phyloP scores from a whole-genome alignment of 495 filamentous ascomycete genomes.

The Podospora anserina region DNA sequence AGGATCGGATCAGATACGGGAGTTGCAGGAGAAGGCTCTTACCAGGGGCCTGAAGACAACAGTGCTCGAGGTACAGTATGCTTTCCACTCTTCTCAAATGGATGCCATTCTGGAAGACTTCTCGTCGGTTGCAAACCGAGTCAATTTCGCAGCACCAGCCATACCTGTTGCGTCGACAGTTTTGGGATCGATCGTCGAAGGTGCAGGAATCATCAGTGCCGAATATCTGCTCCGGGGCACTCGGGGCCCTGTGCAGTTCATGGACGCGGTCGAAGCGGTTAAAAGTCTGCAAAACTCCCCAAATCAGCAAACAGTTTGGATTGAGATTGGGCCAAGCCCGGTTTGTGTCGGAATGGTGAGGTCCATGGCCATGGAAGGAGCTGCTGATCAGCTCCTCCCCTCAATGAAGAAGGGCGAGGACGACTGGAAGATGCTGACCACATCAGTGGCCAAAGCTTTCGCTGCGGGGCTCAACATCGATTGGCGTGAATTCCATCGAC shows the following conservation, averaged over 20 bases:
- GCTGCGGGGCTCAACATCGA: conserved; percentile 58
- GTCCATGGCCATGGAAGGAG: conserved; percentile 49
- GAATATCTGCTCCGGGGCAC: conserved; percentile 60
- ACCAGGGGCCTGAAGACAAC: conserved; percentile 58
- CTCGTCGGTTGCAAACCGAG: conserved; percentile 48
- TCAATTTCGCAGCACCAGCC: conserved; percentile 56
- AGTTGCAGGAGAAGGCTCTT: conserved; percentile 53
- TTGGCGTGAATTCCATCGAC: conserved; percentile 72
- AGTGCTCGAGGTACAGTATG: conserved; percentile 66
- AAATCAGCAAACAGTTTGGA: conserved; percentile 43
- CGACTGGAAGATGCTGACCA: conserved; percentile 59
- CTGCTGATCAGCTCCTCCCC: conserved; percentile 46
- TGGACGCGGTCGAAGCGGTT: conserved; percentile 37
- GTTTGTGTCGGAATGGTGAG: conserved; percentile 64
- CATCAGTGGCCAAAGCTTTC: conserved; percentile 57
- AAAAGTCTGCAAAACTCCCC: background rate
- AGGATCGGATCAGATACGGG: conserved; percentile 45
- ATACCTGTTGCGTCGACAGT: conserved; percentile 72
- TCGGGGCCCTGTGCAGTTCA: conserved; percentile 49
- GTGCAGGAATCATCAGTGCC: conserved; percentile 44
- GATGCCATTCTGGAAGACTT: conserved; percentile 67
- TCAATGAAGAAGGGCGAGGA: conserved; percentile 44
- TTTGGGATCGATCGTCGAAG: conserved; percentile 55
- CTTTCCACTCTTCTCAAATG: conserved; percentile 78
- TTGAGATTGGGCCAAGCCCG: conserved; percentile 67